Conservation (phyloP, 176 grass and related monocot genomes). For the Calamus simplicifolius region DNA sequence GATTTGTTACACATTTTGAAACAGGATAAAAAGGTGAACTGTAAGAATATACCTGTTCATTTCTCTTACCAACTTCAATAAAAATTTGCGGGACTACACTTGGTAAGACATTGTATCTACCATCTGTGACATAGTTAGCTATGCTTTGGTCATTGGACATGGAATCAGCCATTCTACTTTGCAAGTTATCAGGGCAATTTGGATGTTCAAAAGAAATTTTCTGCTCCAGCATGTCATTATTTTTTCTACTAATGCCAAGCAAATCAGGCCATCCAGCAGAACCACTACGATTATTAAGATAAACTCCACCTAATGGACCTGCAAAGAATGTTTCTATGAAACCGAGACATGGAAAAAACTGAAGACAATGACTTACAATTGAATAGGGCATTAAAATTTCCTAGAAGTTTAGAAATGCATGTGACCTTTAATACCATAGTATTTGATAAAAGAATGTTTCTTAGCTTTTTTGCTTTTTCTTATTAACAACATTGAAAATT, state of each 20-base stretch:
- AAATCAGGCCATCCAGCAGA: neutral
- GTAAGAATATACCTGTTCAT: constrained; percentile 6
- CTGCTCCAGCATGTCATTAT: neutral
- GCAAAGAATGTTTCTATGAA: neutral
- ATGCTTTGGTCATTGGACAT: neutral
- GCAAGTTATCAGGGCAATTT: neutral
- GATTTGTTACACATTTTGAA: too few species aligned
- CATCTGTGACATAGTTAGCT: neutral
- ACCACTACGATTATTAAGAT: neutral
- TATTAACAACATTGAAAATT: too few species aligned
- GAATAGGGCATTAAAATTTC: too few species aligned
- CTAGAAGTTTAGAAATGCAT: too few species aligned
- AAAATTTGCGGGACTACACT: neutral
- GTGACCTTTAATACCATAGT: too few species aligned
- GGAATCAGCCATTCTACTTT: neutral
- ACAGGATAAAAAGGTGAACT: neutral
- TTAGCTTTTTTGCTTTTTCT: too few species aligned
- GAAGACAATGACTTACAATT: too few species aligned
- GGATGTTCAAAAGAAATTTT: constrained; percentile 1
- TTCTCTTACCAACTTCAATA: constrained; percentile 1
- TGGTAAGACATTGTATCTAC: neutral
- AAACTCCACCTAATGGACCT: constrained; percentile 5
- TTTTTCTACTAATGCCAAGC: neutral
- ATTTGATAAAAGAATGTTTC: too few species aligned
- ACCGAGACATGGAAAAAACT: neutral